Base-by-base conservation (phyloP, 192 early-diverging fungal genomes). In the Geranomyces michiganensis region DNA sequence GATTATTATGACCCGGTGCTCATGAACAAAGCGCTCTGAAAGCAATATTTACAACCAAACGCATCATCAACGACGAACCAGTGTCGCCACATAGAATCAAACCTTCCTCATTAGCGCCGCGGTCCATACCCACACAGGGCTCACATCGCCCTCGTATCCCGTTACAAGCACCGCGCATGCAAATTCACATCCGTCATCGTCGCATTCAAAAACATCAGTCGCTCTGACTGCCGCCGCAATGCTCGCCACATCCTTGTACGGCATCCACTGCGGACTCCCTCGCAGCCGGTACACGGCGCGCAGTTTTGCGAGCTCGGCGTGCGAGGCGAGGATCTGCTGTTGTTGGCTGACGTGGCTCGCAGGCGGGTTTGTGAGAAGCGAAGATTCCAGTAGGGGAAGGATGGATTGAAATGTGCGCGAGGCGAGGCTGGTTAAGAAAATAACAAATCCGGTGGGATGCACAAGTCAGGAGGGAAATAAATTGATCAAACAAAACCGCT, bases 41-140 rank as follows among this genome's bases (percentile, higher is more conserved):
- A 41, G 10, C 36, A 41, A 3, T 41, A 41, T 41, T 41, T 41
- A 41, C 36, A 41, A 41, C n/a, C n/a, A n/a, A n/a, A n/a, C n/a
- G n/a, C n/a, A n/a, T n/a, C n/a, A n/a, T n/a, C n/a, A n/a, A n/a
- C n/a, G 36, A 41, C 36, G 10, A 3, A 41, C 36, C 36, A 41
- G 5, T 10, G 3, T 10, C 5, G 10, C 36, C 3, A 7, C 36
- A 10, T 10, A 3, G 36, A 41, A 41, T 41, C 36, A 41, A 10
- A 47, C 14, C 29, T 31, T 48, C 32, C 71, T 43, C 7, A 73
- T n/a, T 21, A 82, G 44, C 26, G 61, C 47, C 10, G 76, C 78
- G n/a, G 82, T 56, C 58, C 67, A 82, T 14, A 82, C 58, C 79
- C 79, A 81, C 15, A 82, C 79, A 17, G 69, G 72, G 14, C 70